Base-by-base conservation (phyloP, 805 yeast species). In the Pichia exigua region DNA sequence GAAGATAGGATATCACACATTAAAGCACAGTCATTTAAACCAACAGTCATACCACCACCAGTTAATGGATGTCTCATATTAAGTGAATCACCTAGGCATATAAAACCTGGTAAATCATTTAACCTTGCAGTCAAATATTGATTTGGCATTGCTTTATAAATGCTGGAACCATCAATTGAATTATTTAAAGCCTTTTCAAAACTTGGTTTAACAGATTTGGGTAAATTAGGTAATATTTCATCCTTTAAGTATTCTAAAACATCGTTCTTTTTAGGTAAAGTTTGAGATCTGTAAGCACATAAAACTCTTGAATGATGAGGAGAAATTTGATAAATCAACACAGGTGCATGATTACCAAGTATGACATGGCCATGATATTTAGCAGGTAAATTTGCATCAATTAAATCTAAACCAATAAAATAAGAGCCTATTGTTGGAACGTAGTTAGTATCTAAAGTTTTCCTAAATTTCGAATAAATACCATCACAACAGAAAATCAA, bases 31-130 rank as follows among this genome's bases (percentile, higher is more conserved):
- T 94, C 99, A 64, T 83, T 87, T 54, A 94, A 73, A 2, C 97
- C 97, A 43, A 94, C 99, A 26, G 98, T 90, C 99, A 94, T 94
- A 55, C 99, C 99, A 57, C 99, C 99, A 49, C 99, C 99, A 1
- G 98, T 94, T 55, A 94, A 77, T 27, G 99, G 99, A 66, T 94
- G 99, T 66, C 99, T 79, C 97, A 94, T 94, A 67, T 94, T 94
- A 59, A 91, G 75, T 2, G 99, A 87, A 66, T 94, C 99, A 46
- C 99, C 99, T 38, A 94, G 65, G 58, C 92, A 76, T 39, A 94
- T 73, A 45, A 89, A 71, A 13, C 99, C 99, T 12, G 82, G 83
- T 43, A 79, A 74, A 30, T 73, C 73, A 64, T 89, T 91, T 47
- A 75, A 73, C 51, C 79, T 74, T 1, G 97, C 97, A 24, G 95